Evolutionary conservation across 805 yeast genomes (phyloP).

Genomic region (Zygosaccharomyces gambellarensis): DNA sequence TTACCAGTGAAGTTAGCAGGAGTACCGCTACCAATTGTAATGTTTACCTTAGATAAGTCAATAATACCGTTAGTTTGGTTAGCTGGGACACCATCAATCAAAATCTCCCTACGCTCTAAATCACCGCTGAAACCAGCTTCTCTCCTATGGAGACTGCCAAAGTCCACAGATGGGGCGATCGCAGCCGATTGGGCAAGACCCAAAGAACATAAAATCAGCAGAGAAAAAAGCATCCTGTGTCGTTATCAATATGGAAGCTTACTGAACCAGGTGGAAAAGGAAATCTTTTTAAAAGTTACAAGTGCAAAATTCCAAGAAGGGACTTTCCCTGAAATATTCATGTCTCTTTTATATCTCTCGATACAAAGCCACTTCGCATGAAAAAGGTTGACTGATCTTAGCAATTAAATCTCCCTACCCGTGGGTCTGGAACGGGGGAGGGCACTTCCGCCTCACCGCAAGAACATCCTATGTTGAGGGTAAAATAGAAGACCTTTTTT

Average conservation of each 20-base stretch:
- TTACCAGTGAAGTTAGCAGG: constrained; percentile 1
- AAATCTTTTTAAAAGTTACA: background rate
- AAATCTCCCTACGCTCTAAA: background rate
- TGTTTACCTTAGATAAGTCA: background rate
- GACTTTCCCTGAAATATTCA: background rate
- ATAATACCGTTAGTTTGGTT: constrained; percentile 1
- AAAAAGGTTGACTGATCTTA: background rate
- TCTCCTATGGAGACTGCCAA: background rate
- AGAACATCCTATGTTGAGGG: background rate
- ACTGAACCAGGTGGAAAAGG: background rate
- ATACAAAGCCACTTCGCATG: background rate
- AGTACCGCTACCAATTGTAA: constrained; percentile 2
- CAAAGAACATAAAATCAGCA: background rate
- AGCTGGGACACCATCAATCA: background rate
- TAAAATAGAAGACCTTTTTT: background rate
- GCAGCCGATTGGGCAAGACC: constrained; percentile 95
- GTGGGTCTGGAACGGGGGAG: background rate
- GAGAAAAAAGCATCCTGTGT: constrained; percentile 1
- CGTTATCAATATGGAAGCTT: background rate
- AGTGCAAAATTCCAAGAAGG: too few relatives aligned
- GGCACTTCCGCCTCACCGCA: background rate
- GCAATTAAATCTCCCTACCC: background rate
- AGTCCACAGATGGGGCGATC: constrained; percentile 70
- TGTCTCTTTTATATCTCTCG: background rate
- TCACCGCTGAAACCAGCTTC: background rate